Evolutionary conservation across 208 protist genomes (phyloP).

Genomic region (Balamuthia mandrillaris): DNA sequence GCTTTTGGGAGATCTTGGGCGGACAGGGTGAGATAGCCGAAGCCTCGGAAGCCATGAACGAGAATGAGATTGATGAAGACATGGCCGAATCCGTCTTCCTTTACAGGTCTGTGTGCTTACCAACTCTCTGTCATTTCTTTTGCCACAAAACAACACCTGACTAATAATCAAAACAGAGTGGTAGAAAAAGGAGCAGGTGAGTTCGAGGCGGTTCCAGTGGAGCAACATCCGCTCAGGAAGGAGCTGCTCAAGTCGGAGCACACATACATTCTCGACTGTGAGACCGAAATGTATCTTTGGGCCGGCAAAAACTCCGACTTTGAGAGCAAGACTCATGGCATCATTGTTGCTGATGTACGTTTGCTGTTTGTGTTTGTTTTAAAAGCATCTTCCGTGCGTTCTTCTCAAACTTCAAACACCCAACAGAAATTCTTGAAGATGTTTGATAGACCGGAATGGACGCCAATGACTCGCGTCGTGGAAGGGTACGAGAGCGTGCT

Average conservation of each 20-base stretch:
- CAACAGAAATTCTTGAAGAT: slow-evolving; percentile 39
- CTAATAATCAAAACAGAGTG: background rate
- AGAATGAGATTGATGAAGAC: slow-evolving; percentile 19
- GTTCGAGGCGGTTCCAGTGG: slow-evolving; percentile 7
- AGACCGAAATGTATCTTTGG: slow-evolving; percentile 62
- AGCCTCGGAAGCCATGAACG: slow-evolving; percentile 42
- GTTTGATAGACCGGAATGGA: slow-evolving; percentile 37
- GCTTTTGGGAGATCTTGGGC: slow-evolving; percentile 22
- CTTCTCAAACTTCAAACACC: background rate
- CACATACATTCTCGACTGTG: slow-evolving; percentile 58
- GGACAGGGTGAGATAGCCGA: slow-evolving; percentile 30
- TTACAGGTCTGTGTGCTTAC: background rate
- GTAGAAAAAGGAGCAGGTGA: slow-evolving; percentile 23
- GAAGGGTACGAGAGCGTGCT: slow-evolving; percentile 31
- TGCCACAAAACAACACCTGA: background rate
- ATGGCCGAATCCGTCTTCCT: slow-evolving; percentile 41
- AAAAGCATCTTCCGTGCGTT: background rate
- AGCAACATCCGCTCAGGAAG: background rate
- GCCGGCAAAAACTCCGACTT: slow-evolving; percentile 45
- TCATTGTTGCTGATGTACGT: slow-evolving; percentile 34
- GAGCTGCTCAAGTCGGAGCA: slow-evolving; percentile 34
- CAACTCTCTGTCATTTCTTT: background rate
- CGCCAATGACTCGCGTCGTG: slow-evolving; percentile 36
- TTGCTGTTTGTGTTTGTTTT: background rate
- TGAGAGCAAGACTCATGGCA: slow-evolving; percentile 35